These are phyloP conservation scores for Solanum pimpinellifolium DNA, from an alignment of 257 asterid species.

Conservation along the genomic window DNA sequence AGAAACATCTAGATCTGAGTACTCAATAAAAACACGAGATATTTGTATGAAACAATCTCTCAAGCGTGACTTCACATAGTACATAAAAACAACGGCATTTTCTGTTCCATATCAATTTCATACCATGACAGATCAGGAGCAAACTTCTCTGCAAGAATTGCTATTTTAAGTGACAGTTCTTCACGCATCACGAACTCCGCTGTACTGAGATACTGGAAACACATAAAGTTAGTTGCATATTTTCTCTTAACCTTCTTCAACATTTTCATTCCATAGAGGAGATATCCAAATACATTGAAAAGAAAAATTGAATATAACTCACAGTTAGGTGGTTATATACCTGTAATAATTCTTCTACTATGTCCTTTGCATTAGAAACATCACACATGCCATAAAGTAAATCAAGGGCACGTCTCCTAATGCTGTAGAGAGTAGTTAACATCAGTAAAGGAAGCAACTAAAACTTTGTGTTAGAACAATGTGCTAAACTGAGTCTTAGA, in stretches of 20 bases:
- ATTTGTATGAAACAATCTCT: background rate
- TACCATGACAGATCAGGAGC: slow-evolving; percentile 98
- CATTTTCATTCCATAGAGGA: background rate
- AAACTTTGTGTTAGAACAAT: background rate
- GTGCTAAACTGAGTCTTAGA: background rate
- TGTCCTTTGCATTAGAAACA: slow-evolving; percentile 95
- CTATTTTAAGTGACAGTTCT: slow-evolving; percentile 76
- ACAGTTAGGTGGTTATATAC: slow-evolving; percentile 18
- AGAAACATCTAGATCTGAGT: background rate
- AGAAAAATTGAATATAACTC: background rate
- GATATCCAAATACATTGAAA: background rate
- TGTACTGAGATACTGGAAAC: slow-evolving; percentile 68
- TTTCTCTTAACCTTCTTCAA: slow-evolving; percentile 1
- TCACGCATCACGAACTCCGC: slow-evolving; percentile 69
- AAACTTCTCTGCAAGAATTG: slow-evolving; percentile 93
- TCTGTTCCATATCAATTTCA: slow-evolving; percentile 1
- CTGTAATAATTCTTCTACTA: slow-evolving; percentile 94
- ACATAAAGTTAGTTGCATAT: slow-evolving; percentile 5
- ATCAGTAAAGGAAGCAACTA: slow-evolving; percentile 1
- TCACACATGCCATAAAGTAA: slow-evolving; percentile 97
- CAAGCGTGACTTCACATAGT: background rate
- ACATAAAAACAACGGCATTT: background rate
- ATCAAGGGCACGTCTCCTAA: slow-evolving; percentile 95
- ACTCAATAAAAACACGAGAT: background rate
- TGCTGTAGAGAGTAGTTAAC: slow-evolving; percentile 32